Base-by-base conservation (phyloP, 108 stramenopile genomes). In the Skeletonema grethae region DNA sequence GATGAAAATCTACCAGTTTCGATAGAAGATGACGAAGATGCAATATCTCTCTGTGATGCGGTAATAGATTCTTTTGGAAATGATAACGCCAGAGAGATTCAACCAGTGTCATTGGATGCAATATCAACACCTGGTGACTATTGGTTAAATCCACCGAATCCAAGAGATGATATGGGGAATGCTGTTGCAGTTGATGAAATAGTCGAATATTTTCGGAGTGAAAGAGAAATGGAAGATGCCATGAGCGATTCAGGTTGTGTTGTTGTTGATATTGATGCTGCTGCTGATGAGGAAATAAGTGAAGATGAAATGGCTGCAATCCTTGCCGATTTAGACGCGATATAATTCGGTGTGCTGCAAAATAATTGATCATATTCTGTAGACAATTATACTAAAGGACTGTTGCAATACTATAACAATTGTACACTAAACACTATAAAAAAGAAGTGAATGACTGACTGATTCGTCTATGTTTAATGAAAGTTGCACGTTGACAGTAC, bases 61-160 rank as follows among this genome's bases (percentile, higher is more conserved):
- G 76, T 88, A 3, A 56, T 86, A 13, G 41, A 45, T 38, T 29
- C 72, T 18, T 79, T 65, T 57, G 85, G 83, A 30, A 78, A 73
- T 30, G 74, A 83, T 55, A 75, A 83, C 70, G 53, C 67, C 29
- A 67, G 82, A 50, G 81, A 78, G 55, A 35, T 80, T 18, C 39
- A 86, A 46, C 65, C 77, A 29, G 46, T 87, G 7, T 53, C 73
- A 45, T 69, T 93, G 50, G 89, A 93, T 73, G 88, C 90, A 53
- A 85, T 93, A 65, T 79, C 88, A 20, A 93, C 88, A 11, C 92
- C 92, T 6, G 92, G 92, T 46, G 84, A 84, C 62, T 93, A 85
- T 73, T 93, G 92, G 92, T 65, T 93, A 43, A 93, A 93, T 83
- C 88, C 89, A 41, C 87, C 89, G 4, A 61, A 64, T 57, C 84